Evolutionary conservation across 2,329 filamentous ascomycete genomes (phyloP).

Genomic region (Penicillium concentricum): DNA sequence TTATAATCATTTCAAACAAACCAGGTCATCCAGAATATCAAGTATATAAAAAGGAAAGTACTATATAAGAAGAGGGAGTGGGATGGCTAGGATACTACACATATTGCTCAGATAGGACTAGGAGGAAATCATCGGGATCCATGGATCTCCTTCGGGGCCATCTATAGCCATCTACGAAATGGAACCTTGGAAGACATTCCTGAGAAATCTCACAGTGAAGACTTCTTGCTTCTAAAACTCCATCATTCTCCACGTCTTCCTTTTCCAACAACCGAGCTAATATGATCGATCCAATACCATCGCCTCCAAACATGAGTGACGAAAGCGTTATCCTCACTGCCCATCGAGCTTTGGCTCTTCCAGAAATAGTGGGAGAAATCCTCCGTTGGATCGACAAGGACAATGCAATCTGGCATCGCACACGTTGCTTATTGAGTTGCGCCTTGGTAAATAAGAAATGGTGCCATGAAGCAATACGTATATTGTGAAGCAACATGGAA

Average conservation of each 20-base stretch:
- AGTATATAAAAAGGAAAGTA: background rate
- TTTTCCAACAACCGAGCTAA: background rate
- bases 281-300: background rate
- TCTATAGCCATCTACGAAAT: too few relatives aligned
- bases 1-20: background rate
- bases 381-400: background rate
- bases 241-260: background rate
- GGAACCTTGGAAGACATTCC: background rate
- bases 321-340: background rate
- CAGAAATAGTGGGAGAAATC: background rate
- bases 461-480: background rate
- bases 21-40: too few relatives aligned
- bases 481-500: background rate
- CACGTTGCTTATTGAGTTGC: background rate
- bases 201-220: background rate
- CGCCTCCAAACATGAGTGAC: background rate
- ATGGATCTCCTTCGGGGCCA: background rate
- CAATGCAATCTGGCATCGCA: background rate
- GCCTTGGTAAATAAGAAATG: background rate
- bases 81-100: too few relatives aligned
- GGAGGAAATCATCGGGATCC: background rate
- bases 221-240: background rate
- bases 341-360: background rate
- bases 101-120: background rate
- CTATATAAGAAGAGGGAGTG: background rate